A percentile compares a stretch with the other conserved stretches of the same genome.
These are phyloP conservation scores for Protostelium mycophagum DNA, from an alignment of 78 protist genomes.

Conservation along the genomic window DNA sequence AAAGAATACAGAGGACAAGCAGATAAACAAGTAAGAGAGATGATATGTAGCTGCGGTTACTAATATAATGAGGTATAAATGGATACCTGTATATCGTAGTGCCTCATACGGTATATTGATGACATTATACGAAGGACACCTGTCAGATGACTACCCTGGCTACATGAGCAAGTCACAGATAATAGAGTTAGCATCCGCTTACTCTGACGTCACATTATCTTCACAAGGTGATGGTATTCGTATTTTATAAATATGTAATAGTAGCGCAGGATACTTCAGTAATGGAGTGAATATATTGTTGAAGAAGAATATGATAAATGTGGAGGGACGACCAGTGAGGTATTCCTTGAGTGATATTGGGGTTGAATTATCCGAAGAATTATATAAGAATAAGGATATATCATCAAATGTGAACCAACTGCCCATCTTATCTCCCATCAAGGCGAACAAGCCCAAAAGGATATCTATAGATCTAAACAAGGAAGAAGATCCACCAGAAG, in stretches of 20 bases:
- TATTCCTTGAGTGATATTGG: conserved; percentile 10
- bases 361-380: background rate
- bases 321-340: background rate
- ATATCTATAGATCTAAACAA: background rate
- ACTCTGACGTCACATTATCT: background rate
- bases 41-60: background rate
- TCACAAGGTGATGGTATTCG: background rate
- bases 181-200: background rate
- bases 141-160: background rate
- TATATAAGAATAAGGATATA: background rate
- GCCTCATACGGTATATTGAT: conserved; percentile 27
- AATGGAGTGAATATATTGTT: conserved; percentile 3
- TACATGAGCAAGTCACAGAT: background rate
- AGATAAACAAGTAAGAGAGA: too few species aligned
- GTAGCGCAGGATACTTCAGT: background rate
- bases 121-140: background rate
- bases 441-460: background rate
- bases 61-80: background rate
- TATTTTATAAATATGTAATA: background rate
- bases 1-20: too few species aligned
- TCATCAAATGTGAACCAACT: background rate
- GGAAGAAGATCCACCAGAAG: background rate
- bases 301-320: background rate
- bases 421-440: background rate
- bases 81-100: conserved; percentile 5